Evolutionary conservation across 2,329 filamentous ascomycete genomes (phyloP), one percentile per base, ranked within the genome.

Genomic region (Colletotrichum tropicale): DNA sequence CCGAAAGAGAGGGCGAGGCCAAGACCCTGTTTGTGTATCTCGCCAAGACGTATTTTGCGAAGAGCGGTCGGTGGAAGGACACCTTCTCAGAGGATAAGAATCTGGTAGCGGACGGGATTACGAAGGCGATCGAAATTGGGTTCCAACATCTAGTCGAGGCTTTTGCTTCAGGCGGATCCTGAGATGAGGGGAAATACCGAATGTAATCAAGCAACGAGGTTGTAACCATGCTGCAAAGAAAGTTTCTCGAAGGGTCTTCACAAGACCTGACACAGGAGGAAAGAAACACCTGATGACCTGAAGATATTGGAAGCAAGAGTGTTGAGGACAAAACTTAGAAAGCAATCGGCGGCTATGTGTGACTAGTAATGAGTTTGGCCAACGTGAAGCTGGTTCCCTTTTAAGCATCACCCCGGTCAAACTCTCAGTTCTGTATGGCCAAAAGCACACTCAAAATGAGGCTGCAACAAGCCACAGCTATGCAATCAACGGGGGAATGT

Each of bases 11-110:
- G 21, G 65, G 66, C 6, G 73, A 80, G 10, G 73, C 78, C 5
- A 76, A 68, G 24, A 58, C 60, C 2, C 62, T 72, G 8, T 70
- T 80, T 13, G 48, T 75, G 21, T 71, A 74, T 43, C 28, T 79
- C 12, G 34, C 79, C 55, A 77, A 79, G 21, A 70, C 66, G 18
- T 76, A 67, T 24, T 80, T 81, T 67, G 77, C 78, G 2, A 73
- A 72, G 70, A 78, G 77, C 12, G 76, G 80, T 28, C 66, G 32
- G 2, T 81, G 80, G 79, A 81, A 75, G 70, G 56, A 62, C 18
- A 66, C 76, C 16, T 81, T 81, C 48, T 76, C 76, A 9, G 30
- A 30, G 26, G 74, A 80, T 5, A 72, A 72, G 61, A 56, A 74
- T 18, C 55, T 77, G 4, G 75, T 81, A 55, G 77, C 79, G 16